Evolutionary conservation across 768 basidiomycete genomes (phyloP).

Genomic region (Grammothele lineata): DNA sequence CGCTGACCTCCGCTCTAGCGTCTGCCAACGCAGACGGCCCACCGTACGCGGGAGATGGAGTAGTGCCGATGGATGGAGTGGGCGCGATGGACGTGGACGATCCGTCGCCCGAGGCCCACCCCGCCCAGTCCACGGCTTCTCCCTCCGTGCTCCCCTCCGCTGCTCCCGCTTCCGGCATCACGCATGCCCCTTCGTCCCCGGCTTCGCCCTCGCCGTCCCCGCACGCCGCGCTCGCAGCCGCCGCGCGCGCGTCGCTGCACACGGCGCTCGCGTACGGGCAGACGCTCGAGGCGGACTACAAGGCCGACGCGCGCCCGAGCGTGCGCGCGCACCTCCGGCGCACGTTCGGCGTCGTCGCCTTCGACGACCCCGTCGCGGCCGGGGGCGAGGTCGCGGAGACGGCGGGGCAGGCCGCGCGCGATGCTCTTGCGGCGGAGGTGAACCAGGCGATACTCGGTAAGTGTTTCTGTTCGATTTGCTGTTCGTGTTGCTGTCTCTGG

Average conservation of each 20-base stretch:
- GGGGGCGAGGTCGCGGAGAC: slow-evolving; percentile 64
- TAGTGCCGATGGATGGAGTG: slow-evolving; percentile 36
- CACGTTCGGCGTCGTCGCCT: slow-evolving; percentile 79
- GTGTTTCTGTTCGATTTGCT: background rate
- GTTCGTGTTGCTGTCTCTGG: too few species aligned
- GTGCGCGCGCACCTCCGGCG: slow-evolving; percentile 65
- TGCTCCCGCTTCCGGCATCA: too few species aligned
- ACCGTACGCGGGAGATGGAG: slow-evolving; percentile 27
- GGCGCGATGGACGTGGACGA: slow-evolving; percentile 59
- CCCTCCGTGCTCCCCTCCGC: background rate
- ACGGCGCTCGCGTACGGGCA: slow-evolving; percentile 74
- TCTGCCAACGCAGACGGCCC: too few species aligned
- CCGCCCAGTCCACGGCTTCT: slow-evolving; percentile 3
- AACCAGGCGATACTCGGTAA: slow-evolving; percentile 81
- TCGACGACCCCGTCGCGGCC: slow-evolving; percentile 65
- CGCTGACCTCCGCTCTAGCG: too few species aligned
- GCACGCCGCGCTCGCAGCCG: slow-evolving; percentile 13
- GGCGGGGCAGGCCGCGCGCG: slow-evolving; percentile 63
- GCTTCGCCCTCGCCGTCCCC: slow-evolving; percentile 19
- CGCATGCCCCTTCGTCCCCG: slow-evolving; percentile 19
- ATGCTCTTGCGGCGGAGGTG: slow-evolving; percentile 66
- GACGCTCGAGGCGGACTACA: slow-evolving; percentile 63
- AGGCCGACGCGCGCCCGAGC: slow-evolving; percentile 54
- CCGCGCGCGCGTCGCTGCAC: slow-evolving; percentile 51
- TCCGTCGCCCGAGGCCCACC: slow-evolving; percentile 29